These are phyloP conservation scores for Aechmea fasciata DNA, from an alignment of 176 grass and related monocot genomes.

Conservation along the genomic window DNA sequence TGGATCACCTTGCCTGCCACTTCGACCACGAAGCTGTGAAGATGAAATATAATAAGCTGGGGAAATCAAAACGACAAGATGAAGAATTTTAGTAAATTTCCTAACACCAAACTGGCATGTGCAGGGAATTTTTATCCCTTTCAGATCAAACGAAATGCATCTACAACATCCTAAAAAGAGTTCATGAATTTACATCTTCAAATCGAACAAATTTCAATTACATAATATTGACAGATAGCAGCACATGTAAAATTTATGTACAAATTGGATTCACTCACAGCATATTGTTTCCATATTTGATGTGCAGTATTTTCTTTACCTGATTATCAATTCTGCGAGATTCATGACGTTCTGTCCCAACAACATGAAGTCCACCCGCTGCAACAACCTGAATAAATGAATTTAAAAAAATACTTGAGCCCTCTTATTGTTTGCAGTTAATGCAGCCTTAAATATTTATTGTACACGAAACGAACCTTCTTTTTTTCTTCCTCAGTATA, in stretches of 20 bases:
- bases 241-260: too few species aligned
- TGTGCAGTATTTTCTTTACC: conserved; percentile 23
- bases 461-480: conserved; percentile 39
- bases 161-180: too few species aligned
- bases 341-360: conserved; percentile 92
- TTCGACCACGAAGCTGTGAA: conserved; percentile 80
- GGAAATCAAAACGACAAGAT: neutral
- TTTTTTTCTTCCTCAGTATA: conserved; percentile 93
- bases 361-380: conserved; percentile 89
- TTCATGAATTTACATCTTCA: too few species aligned
- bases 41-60: neutral
- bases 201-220: too few species aligned
- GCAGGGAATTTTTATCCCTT: neutral
- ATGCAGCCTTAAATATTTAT: conserved; percentile 21
- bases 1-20: conserved; percentile 96
- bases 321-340: conserved; percentile 99
- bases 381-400: conserved; percentile 58
- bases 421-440: neutral
- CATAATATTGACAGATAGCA: too few species aligned
- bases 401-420: neutral
- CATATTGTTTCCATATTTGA: too few species aligned
- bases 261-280: too few species aligned
- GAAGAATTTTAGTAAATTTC: neutral
- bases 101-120: neutral
- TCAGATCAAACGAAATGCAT: neutral